Percentiles rank a stretch among this genome's conserved stretches.
These are phyloP conservation scores for Pulveroboletus frians DNA, from an alignment of 768 basidiomycete species.

Conservation along the genomic window DNA sequence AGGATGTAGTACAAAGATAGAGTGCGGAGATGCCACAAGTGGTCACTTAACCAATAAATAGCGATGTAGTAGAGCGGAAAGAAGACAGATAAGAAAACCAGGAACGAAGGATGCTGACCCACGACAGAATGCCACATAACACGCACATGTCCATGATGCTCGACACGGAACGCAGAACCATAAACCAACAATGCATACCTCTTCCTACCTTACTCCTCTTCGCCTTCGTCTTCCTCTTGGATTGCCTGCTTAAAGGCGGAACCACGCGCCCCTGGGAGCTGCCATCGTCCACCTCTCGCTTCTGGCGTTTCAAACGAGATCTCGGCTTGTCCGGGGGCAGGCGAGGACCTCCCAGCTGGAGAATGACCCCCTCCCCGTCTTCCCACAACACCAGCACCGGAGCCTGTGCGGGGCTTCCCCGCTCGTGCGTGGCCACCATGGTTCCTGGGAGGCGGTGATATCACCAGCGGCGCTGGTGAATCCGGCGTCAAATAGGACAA, in stretches of 20 bases:
- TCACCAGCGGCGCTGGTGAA: slow-evolving; percentile 37
- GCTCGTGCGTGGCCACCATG: slow-evolving; percentile 37
- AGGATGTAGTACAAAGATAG: slow-evolving; percentile 2
- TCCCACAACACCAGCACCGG: slow-evolving; percentile 26
- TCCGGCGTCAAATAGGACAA: slow-evolving; percentile 30
- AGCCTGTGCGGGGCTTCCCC: slow-evolving; percentile 25
- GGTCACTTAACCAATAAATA: slow-evolving; percentile 13
- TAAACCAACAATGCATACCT: slow-evolving; percentile 7
- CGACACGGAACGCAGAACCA: slow-evolving; percentile 9
- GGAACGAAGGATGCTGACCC: neutral
- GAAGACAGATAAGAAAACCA: slow-evolving; percentile 4
- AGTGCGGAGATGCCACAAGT: slow-evolving; percentile 3
- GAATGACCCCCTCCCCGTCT: slow-evolving; percentile 52
- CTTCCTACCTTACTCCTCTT: slow-evolving; percentile 48
- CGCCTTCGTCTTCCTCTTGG: slow-evolving; percentile 83
- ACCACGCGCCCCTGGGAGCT: slow-evolving; percentile 65
- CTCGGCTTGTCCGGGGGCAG: slow-evolving; percentile 47
- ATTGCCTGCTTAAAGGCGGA: slow-evolving; percentile 67
- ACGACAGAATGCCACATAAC: slow-evolving; percentile 6
- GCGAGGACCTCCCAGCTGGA: slow-evolving; percentile 55
- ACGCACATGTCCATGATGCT: slow-evolving; percentile 9
- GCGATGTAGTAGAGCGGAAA: slow-evolving; percentile 9
- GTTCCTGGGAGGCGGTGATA: slow-evolving; percentile 47
- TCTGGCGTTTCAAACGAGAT: slow-evolving; percentile 44
- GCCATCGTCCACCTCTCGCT: slow-evolving; percentile 54